Percentiles rank a stretch among this genome's conserved stretches.
Evolutionary conservation across 225 moss, liverwort and hornwort genomes (phyloP).

Genomic region (Pseudoscleropodium purum): DNA sequence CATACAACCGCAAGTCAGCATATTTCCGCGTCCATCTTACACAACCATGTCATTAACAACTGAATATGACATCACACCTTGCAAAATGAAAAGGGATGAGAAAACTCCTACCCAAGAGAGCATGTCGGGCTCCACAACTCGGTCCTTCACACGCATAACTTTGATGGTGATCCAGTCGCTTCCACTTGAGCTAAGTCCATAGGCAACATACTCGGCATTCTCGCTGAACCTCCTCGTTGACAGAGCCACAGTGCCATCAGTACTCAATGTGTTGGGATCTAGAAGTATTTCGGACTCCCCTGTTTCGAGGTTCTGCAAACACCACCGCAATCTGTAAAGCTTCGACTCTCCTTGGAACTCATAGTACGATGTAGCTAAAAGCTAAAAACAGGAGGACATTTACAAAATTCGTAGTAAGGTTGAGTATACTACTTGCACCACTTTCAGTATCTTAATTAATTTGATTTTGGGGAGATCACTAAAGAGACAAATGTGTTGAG

Average conservation of each 20-base stretch:
- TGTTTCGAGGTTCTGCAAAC: constrained; percentile 22
- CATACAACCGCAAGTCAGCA: not conserved
- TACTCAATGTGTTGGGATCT: constrained; percentile 74
- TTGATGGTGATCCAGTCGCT: constrained; percentile 89
- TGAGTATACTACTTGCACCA: not conserved
- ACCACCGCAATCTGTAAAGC: not conserved
- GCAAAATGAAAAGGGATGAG: not conserved
- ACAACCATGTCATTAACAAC: not conserved
- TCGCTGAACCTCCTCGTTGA: constrained; percentile 39
- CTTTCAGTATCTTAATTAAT: not conserved
- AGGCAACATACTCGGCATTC: constrained; percentile 61
- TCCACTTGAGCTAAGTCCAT: constrained; percentile 69
- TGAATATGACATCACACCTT: not conserved
- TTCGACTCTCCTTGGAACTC: not conserved
- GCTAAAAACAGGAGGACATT: not conserved
- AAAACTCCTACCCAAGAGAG: constrained; percentile 56
- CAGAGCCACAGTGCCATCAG: constrained; percentile 78
- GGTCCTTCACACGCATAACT: constrained; percentile 51
- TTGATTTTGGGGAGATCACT: not conserved
- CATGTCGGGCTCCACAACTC: constrained; percentile 38
- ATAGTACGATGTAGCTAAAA: not conserved
- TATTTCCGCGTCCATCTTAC: not conserved
- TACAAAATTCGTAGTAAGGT: not conserved
- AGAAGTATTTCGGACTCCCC: constrained; percentile 56
- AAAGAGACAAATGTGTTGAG: not conserved